phyloP scores from a whole-genome alignment of 768 basidiomycete species.

The Lactarius psammicola region DNA sequence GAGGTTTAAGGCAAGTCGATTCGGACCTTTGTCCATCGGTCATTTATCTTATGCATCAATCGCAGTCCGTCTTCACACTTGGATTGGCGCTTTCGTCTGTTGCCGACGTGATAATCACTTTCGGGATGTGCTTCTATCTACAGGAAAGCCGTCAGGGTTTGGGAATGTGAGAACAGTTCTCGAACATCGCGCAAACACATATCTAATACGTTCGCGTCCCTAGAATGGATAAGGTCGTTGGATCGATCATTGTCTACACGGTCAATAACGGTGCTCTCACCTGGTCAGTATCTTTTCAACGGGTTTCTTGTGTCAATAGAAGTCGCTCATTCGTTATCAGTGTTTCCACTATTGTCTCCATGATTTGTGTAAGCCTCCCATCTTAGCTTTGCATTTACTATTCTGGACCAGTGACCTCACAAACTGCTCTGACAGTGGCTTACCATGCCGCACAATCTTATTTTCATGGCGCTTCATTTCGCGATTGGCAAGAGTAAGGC shows the following conservation, averaged over 20 bases:
- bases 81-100: constrained; percentile 26
- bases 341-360: constrained; percentile 26
- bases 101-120: constrained; percentile 27
- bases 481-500: constrained; percentile 27
- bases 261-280: constrained; percentile 30
- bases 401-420: background rate
- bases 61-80: constrained; percentile 27
- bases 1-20: constrained; percentile 5
- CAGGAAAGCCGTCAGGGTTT: constrained; percentile 28
- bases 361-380: constrained; percentile 23
- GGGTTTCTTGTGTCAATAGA: background rate
- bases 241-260: constrained; percentile 28
- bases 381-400: background rate
- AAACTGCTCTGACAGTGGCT: constrained; percentile 23
- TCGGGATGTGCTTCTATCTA: constrained; percentile 28
- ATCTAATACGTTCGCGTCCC: background rate
- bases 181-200: background rate
- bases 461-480: constrained; percentile 30
- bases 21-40: background rate
- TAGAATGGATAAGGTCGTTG: constrained; percentile 29
- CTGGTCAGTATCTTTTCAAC: constrained; percentile 16
- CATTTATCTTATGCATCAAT: constrained; percentile 1
- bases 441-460: constrained; percentile 21
- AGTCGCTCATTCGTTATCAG: constrained; percentile 8
- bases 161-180: constrained; percentile 21